phyloP scores from a whole-genome alignment of 1,139 yeast species.

The Hanseniaspora uvarum region DNA sequence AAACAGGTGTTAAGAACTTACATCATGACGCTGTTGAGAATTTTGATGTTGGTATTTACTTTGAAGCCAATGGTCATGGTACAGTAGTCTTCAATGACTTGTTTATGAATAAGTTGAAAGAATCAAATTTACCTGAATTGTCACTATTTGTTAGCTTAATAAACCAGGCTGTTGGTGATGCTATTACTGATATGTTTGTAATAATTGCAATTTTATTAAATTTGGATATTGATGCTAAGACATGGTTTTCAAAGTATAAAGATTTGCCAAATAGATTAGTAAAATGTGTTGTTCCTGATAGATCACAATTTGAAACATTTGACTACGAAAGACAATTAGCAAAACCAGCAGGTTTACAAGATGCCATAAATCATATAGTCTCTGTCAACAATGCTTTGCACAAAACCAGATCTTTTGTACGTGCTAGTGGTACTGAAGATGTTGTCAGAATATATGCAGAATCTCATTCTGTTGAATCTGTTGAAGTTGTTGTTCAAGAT shows the following conservation, averaged over 20 bases:
- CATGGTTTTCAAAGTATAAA: conserved; percentile 68
- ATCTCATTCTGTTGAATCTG: conserved; percentile 48
- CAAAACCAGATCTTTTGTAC: conserved; percentile 76
- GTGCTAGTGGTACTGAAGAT: conserved; percentile 97
- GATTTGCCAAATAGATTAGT: conserved; percentile 80
- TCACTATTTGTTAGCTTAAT: conserved; percentile 56
- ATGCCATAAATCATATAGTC: conserved; percentile 56
- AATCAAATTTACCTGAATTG: conserved; percentile 38
- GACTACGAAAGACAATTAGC: conserved; percentile 79
- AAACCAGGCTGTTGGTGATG: conserved; percentile 96
- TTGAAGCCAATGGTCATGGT: conserved; percentile 99
- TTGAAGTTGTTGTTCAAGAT: conserved; percentile 45
- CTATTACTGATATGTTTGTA: conserved; percentile 76
- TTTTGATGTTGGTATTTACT: conserved; percentile 85
- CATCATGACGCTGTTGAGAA: conserved; percentile 78
- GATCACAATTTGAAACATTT: conserved; percentile 69
- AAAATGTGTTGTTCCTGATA: conserved; percentile 74
- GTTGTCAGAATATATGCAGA: conserved; percentile 95
- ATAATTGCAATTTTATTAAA: conserved; percentile 58
- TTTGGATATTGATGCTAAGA: conserved; percentile 47
- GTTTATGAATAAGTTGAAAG: conserved; percentile 34
- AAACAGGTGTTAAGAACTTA: conserved; percentile 93
- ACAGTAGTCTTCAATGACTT: conserved; percentile 72
- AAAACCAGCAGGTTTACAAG: conserved; percentile 71
- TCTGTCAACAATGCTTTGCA: conserved; percentile 38